These are phyloP conservation scores for Beauveria asiatica DNA, from an alignment of 2,329 filamentous ascomycete species.

Conservation along the genomic window DNA sequence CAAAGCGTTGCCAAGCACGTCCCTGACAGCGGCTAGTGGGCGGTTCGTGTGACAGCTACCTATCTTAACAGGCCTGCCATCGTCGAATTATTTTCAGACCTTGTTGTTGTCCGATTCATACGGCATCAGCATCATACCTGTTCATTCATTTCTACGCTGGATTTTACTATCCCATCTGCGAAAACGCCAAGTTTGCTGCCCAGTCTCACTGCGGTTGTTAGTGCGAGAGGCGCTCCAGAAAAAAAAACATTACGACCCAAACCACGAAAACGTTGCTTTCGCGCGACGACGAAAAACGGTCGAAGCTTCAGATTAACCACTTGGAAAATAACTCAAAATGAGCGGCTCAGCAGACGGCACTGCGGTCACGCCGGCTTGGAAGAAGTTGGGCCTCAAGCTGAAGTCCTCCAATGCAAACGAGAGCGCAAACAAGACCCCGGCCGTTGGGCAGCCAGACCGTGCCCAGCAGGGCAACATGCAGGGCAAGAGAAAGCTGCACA, in stretches of 20 bases:
- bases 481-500: conserved; percentile 11
- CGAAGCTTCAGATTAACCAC: background rate
- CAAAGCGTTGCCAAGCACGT: background rate
- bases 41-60: background rate
- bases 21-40: background rate
- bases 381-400: conserved; percentile 55
- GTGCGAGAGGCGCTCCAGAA: background rate
- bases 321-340: conserved; percentile 4
- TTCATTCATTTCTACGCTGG: background rate
- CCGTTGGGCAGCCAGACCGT: conserved; percentile 13
- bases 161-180: background rate
- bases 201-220: background rate
- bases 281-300: background rate
- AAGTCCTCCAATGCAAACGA: conserved; percentile 26
- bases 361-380: conserved; percentile 41
- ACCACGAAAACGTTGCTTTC: background rate
- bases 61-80: background rate
- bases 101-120: background rate
- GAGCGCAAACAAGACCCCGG: conserved; percentile 5
- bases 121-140: too few species aligned
- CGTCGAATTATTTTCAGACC: background rate
- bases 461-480: conserved; percentile 11
- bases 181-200: background rate
- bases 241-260: conserved; percentile 9
- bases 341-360: conserved; percentile 5